Percentiles rank a stretch among this genome's conserved stretches.
These are phyloP conservation scores for Ramaria rubella DNA, from an alignment of 768 basidiomycete species.

Conservation along the genomic window DNA sequence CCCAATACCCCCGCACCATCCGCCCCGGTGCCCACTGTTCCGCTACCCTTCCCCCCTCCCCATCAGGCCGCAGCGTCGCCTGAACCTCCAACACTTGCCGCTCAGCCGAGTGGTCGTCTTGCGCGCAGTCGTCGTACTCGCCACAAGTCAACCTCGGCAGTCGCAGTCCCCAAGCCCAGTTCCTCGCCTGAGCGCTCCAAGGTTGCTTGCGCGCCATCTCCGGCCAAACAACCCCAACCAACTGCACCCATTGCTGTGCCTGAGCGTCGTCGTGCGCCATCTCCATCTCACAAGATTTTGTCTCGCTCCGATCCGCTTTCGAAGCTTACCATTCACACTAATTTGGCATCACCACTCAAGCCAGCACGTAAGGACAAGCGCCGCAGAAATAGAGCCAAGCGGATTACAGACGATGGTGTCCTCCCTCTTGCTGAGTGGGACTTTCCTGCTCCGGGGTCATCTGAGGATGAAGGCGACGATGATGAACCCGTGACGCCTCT, in stretches of 20 bases:
- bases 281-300: background rate
- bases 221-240: background rate
- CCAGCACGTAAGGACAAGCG: background rate
- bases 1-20: background rate
- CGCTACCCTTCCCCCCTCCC: background rate
- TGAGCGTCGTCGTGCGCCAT: background rate
- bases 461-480: background rate
- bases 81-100: background rate
- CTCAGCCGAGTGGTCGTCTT: background rate
- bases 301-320: constrained; percentile 4
- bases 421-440: constrained; percentile 11
- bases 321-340: constrained; percentile 9
- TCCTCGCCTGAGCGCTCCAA: background rate
- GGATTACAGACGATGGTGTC: background rate
- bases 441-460: background rate
- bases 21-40: background rate
- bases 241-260: constrained; percentile 4
- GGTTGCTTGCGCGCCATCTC: background rate
- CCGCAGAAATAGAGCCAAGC: constrained; percentile 4
- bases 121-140: constrained; percentile 6
- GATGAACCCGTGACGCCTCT: constrained; percentile 4
- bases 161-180: background rate
- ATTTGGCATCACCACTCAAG: background rate
- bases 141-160: constrained; percentile 6
- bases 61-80: background rate